A percentile compares a stretch with the other conserved stretches of the same genome.
Conservation (phyloP, 441 rosid genomes). For the Jatropha multifida region DNA sequence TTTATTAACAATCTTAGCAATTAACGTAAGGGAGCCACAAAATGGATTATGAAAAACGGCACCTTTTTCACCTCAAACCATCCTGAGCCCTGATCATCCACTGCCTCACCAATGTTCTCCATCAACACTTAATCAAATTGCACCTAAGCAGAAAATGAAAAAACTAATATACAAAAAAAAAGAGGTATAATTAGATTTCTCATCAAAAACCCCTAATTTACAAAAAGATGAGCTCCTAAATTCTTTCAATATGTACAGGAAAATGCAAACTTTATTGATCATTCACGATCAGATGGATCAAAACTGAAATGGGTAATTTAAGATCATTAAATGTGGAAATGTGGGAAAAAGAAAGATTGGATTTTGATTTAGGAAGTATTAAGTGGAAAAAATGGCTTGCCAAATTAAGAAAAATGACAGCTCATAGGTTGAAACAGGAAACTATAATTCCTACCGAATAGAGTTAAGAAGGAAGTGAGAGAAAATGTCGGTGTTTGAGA, state of each 20-base stretch:
- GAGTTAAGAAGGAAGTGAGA: not conserved
- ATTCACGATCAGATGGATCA: slow-evolving; percentile 19
- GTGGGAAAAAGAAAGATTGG: slow-evolving; percentile 6
- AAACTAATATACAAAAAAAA: slow-evolving; percentile 9
- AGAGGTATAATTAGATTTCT: not conserved
- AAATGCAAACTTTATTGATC: slow-evolving; percentile 24
- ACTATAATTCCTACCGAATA: not conserved
- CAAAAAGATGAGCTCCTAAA: not conserved
- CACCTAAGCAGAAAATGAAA: slow-evolving; percentile 13
- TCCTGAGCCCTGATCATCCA: slow-evolving; percentile 72
- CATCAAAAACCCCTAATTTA: slow-evolving; percentile 24
- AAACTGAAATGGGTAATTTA: slow-evolving; percentile 24
- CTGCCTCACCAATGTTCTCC: slow-evolving; percentile 50
- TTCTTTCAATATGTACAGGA: slow-evolving; percentile 16
- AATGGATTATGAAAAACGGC: slow-evolving; percentile 17
- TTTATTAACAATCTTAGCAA: not conserved
- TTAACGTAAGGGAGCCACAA: not conserved
- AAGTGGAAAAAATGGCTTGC: not conserved
- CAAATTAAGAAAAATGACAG: slow-evolving; percentile 8
- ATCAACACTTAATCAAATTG: slow-evolving; percentile 32
- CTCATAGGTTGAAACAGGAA: not conserved
- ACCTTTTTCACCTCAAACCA: slow-evolving; percentile 81
- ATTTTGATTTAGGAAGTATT: not conserved
- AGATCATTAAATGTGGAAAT: slow-evolving; percentile 5
- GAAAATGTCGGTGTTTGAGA: not conserved